Evolutionary conservation across 352 stramenopile species (phyloP), one percentile per base, ranked within the genome.

Genomic region (Globisporangium camurandrum): DNA sequence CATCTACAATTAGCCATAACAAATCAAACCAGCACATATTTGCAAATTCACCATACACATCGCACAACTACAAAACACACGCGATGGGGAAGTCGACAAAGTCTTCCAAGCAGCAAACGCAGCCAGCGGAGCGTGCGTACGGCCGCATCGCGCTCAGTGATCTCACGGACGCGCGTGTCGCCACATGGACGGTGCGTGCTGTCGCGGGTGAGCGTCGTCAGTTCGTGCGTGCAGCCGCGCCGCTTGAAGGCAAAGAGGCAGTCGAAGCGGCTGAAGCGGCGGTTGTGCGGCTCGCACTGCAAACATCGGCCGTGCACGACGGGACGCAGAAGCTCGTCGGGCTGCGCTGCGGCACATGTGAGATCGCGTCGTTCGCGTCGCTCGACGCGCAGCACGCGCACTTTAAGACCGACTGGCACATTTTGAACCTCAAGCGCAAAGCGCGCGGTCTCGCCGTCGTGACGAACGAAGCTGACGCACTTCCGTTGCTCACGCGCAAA

Each of bases 351-450:
- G 73, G 79, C 22, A 70, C 81, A 19, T 95, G 86, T 49, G 75
- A 89, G 16, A 62, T 89, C 19, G 27, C 65, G 9, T 26, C 59
- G 20, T 96, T 96, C 43, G 61, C 57, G 7, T 80, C 78, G 37
- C 59, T 94, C 38, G 64, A 92, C n/a, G 81, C 84, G 14, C 84
- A 95, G 59, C 73, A 93, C 56, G 57, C 61, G 47, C 86, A 96
- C 49, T 95, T 92, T 49, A 93, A 93, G 61, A 88, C 67, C 8
- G 60, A 88, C 23, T 81, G 66, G 47, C 86, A 96, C 58, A 82
- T 81, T 41, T 56, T 71, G 24, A 95, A 93, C 56, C 61, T 95
- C 33, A 93, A 93, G 52, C 78, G 81, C 48, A 69, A 75, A 43
- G 80, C 67, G 17, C 73, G 75, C 19, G 80, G 81, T 1, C 57